Conservation (phyloP, 306 rosid species). For the cucumber (Cucumis sativus) region DNA sequence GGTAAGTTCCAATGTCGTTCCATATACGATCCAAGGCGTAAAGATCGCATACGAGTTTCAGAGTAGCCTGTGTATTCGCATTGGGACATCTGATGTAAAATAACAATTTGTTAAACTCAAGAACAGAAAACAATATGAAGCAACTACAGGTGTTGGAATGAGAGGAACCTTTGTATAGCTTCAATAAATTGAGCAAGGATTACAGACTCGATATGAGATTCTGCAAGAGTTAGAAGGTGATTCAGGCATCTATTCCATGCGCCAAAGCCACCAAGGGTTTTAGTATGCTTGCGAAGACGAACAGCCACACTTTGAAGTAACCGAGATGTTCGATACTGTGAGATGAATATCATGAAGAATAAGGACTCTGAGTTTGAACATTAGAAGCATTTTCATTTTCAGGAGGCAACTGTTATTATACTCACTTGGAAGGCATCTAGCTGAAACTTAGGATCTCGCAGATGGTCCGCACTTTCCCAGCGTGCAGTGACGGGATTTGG, state of each 20-base stretch:
- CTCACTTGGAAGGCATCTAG: conserved; percentile 97
- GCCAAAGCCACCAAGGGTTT: conserved; percentile 74
- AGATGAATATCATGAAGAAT: conserved; percentile 10
- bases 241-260: conserved; percentile 98
- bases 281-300: conserved; percentile 74
- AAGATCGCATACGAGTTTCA: conserved; percentile 86
- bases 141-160: conserved; percentile 1
- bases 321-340: conserved; percentile 89
- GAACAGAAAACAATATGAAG: conserved; percentile 7
- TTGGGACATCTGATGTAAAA: conserved; percentile 54
- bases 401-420: conserved; percentile 7
- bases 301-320: conserved; percentile 86
- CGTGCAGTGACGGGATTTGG: conserved; percentile 92
- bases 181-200: conserved; percentile 86
- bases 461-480: conserved; percentile 83
- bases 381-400: not conserved
- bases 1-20: conserved; percentile 97
- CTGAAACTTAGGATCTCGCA: conserved; percentile 86
- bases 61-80: conserved; percentile 63
- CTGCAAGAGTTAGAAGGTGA: conserved; percentile 91
- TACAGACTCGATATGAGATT: conserved; percentile 84
- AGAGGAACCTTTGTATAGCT: conserved; percentile 59
- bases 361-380: not conserved
- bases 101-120: conserved; percentile 12
- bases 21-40: conserved; percentile 90